These are phyloP conservation scores for Debaryomyces udenii DNA, from an alignment of 1,139 yeast species.

Conservation along the genomic window DNA sequence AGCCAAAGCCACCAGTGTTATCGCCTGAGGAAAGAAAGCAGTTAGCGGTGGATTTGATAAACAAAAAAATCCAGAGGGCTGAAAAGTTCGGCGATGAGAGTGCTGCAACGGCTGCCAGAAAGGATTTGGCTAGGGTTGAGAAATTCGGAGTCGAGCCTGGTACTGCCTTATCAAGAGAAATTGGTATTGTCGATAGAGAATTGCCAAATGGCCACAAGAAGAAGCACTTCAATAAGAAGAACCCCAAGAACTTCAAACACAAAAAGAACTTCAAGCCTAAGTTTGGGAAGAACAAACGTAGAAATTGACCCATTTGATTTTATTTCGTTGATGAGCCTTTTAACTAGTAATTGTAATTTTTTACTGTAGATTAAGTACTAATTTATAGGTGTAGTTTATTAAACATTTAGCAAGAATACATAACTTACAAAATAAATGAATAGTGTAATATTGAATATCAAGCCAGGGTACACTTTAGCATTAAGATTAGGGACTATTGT, in stretches of 20 bases:
- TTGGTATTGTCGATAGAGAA: slow-evolving; percentile 53
- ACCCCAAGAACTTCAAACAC: slow-evolving; percentile 14
- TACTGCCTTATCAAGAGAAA: slow-evolving; percentile 67
- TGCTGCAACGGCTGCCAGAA: slow-evolving; percentile 55
- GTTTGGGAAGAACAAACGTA: slow-evolving; percentile 9
- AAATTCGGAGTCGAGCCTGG: slow-evolving; percentile 81
- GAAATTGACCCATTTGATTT: slow-evolving; percentile 1
- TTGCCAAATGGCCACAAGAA: slow-evolving; percentile 25
- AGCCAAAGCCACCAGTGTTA: slow-evolving; percentile 41
- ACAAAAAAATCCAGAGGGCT: slow-evolving; percentile 70
- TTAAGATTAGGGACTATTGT: background rate
- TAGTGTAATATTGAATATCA: too few species aligned
- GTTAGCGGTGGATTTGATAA: slow-evolving; percentile 68
- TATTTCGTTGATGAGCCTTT: background rate
- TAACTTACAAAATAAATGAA: too few species aligned
- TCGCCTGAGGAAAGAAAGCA: slow-evolving; percentile 72
- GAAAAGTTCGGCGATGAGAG: slow-evolving; percentile 74
- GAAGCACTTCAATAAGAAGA: slow-evolving; percentile 18
- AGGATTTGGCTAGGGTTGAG: slow-evolving; percentile 68
- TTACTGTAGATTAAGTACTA: slow-evolving; percentile 5
- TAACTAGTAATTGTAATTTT: slow-evolving; percentile 5
- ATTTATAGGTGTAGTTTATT: slow-evolving; percentile 4
- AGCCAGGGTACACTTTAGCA: too few species aligned
- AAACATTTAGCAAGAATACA: slow-evolving; percentile 3
- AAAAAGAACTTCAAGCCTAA: slow-evolving; percentile 18